These are phyloP conservation scores for Pseudogymnoascus sp. DNA, from an alignment of 2,329 filamentous ascomycete genomes.

Conservation along the genomic window DNA sequence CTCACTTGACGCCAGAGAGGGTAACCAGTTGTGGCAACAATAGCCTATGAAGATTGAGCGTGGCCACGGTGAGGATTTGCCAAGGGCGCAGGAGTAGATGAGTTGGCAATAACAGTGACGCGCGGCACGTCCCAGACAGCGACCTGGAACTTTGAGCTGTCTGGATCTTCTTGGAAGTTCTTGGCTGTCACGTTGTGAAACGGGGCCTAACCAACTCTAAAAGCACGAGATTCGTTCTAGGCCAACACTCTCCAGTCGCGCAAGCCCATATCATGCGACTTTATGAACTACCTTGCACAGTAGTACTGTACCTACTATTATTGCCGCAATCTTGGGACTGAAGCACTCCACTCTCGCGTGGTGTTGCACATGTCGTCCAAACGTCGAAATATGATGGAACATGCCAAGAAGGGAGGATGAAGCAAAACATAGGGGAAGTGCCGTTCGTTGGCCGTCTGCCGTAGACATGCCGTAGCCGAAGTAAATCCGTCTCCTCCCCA, in stretches of 20 bases:
- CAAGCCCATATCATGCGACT: neutral
- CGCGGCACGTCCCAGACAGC: neutral
- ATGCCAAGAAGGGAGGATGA: neutral
- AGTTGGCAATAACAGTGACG: neutral
- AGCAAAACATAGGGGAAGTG: neutral
- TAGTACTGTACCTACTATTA: neutral
- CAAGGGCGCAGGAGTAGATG: neutral
- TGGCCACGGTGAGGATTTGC: neutral
- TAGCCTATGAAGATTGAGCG: neutral
- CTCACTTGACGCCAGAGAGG: neutral
- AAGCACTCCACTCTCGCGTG: neutral
- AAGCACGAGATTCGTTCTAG: neutral
- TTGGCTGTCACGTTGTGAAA: slow-evolving; percentile 4
- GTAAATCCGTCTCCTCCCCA: neutral
- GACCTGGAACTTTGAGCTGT: neutral
- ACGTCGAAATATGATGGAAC: neutral
- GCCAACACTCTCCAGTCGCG: neutral
- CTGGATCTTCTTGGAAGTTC: slow-evolving; percentile 6
- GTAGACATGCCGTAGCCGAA: neutral
- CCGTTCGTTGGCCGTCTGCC: neutral
- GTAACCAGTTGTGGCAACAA: neutral
- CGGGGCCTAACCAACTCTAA: neutral
- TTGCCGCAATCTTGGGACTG: neutral
- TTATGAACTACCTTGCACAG: neutral
- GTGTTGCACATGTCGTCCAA: neutral